Percentiles rank a stretch among this genome's conserved stretches.
Conservation (phyloP, 129 eudicot genomes). For the Oenanthe sinensis region DNA sequence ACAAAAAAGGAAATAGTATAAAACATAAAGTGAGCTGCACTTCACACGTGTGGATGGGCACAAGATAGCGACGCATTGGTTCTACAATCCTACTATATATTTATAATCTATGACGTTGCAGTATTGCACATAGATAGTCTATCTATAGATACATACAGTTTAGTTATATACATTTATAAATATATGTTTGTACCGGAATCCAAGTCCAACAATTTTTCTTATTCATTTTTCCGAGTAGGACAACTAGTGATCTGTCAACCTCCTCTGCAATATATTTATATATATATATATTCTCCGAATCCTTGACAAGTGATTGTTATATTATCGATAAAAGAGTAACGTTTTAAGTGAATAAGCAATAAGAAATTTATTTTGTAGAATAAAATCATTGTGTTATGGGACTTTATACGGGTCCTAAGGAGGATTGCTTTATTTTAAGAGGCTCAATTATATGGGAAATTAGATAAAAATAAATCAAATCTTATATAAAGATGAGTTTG, state of each 20-base stretch:
- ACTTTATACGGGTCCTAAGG: not conserved
- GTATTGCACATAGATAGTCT: not conserved
- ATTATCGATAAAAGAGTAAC: no score
- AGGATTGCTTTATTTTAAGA: not conserved
- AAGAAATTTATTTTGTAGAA: not conserved
- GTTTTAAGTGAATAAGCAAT: not conserved
- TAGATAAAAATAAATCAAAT: not conserved
- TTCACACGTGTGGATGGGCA: constrained; percentile 65
- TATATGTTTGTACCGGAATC: not conserved
- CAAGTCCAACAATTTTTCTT: not conserved
- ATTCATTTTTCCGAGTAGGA: not conserved
- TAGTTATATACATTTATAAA: not conserved
- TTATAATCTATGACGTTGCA: no score
- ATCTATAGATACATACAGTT: not conserved
- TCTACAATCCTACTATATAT: no score
- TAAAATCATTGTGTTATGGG: not conserved
- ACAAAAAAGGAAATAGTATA: not conserved
- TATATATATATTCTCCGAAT: no score
- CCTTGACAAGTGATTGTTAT: no score
- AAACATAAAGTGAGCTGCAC: constrained; percentile 20
- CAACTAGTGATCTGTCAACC: not conserved
- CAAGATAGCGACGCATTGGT: constrained; percentile 41
- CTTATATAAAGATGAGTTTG: not conserved
- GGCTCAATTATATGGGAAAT: not conserved
- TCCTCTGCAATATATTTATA: not conserved